Conservation (phyloP, 257 asterid species). For the Galeopsis tetrahit region DNA sequence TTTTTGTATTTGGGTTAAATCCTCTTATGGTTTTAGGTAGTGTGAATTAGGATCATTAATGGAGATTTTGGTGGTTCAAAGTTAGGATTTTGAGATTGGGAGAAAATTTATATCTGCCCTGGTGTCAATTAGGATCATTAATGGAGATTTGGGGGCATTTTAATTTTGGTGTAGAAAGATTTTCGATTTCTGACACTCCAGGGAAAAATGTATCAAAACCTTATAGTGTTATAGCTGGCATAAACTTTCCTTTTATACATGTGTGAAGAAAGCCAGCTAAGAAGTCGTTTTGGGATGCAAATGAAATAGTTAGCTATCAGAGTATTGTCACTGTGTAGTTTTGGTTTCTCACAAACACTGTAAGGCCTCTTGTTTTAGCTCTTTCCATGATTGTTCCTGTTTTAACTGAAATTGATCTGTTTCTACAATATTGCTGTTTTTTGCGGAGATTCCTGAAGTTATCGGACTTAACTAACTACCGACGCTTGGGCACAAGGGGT, state of each 20-base stretch:
- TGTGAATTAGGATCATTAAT: neutral
- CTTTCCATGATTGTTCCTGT: neutral
- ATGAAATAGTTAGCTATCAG: neutral
- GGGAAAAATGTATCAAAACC: neutral
- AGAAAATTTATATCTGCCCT: neutral
- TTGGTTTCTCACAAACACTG: neutral
- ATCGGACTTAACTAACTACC: neutral
- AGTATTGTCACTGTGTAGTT: conserved; percentile 6
- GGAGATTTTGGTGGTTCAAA: neutral
- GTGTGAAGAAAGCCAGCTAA: neutral
- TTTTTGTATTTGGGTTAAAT: neutral
- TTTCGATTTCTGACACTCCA: neutral
- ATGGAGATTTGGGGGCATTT: conserved; percentile 15
- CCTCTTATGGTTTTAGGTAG: neutral
- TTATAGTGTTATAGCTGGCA: neutral
- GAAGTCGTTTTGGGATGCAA: neutral
- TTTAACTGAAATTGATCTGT: neutral
- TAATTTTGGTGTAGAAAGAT: neutral
- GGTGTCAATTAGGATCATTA: conserved; percentile 2
- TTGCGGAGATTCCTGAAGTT: conserved; percentile 6
- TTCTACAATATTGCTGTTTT: conserved; percentile 5
- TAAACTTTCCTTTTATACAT: neutral
- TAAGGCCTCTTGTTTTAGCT: neutral
- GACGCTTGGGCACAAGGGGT: conserved; percentile 13
- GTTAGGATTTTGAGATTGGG: conserved; percentile 12